phyloP scores from a whole-genome alignment of 1,284 basidiomycete species.

The Malassezia restricta region DNA sequence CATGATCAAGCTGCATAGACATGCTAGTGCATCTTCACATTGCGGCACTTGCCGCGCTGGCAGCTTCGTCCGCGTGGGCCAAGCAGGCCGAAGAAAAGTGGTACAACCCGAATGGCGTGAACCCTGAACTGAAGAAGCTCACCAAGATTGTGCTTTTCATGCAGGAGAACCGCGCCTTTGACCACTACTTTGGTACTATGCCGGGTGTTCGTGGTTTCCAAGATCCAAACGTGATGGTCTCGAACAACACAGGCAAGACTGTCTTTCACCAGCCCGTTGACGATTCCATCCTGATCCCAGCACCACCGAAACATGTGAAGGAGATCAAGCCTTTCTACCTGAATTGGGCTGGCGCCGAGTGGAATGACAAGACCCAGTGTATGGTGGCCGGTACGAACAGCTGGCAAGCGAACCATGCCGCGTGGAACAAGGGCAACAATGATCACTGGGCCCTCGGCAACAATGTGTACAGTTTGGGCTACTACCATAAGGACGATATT shows the following conservation, averaged over 20 bases:
- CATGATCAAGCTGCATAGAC: no score
- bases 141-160: constrained; percentile 23
- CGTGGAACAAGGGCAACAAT: constrained; percentile 23
- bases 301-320: constrained; percentile 14
- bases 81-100: no score
- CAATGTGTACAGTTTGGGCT: constrained; percentile 26
- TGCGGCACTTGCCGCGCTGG: no score
- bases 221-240: constrained; percentile 33
- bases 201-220: constrained; percentile 31
- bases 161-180: constrained; percentile 40
- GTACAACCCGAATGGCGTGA: not conserved
- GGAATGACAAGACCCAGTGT: constrained; percentile 27
- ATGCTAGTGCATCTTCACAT: no score
- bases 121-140: constrained; percentile 6
- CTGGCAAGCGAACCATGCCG: constrained; percentile 24
- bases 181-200: constrained; percentile 35
- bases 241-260: constrained; percentile 19
- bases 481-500: constrained; percentile 24
- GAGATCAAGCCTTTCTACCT: constrained; percentile 28
- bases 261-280: constrained; percentile 20
- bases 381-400: constrained; percentile 27
- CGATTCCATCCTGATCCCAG: not conserved
- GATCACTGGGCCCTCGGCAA: constrained; percentile 28
- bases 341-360: constrained; percentile 28
- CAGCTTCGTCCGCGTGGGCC: no score